Percentiles rank a stretch among this genome's conserved stretches.
Conservation (phyloP, 2,329 filamentous ascomycete genomes). For the Arthrocladium fulminans region DNA sequence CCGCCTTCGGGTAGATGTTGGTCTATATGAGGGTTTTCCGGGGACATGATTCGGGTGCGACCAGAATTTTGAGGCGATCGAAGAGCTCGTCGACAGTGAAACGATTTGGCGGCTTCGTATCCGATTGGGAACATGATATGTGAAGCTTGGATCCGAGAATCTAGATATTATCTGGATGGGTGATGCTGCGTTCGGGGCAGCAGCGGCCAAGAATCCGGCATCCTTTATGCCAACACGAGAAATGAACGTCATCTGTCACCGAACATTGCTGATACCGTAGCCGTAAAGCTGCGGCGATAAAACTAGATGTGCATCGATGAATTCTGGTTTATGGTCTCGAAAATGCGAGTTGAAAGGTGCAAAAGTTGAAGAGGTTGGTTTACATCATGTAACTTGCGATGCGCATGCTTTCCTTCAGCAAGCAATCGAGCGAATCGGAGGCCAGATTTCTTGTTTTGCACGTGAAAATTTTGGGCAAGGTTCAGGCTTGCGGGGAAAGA, state of each 20-base stretch:
- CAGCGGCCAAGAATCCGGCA: conserved; percentile 2
- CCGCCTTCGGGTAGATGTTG: background rate
- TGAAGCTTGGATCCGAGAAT: conserved; percentile 14
- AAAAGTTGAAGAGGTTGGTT: background rate
- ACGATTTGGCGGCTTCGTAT: conserved; percentile 12
- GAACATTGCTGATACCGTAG: background rate
- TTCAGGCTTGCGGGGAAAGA: background rate
- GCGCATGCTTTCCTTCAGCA: background rate
- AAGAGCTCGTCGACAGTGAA: background rate
- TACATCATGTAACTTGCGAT: background rate
- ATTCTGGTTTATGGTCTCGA: background rate
- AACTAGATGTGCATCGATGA: background rate
- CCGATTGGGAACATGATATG: conserved; percentile 21
- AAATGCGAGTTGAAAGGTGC: background rate
- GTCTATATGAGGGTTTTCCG: background rate
- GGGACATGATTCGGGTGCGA: background rate
- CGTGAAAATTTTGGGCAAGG: background rate
- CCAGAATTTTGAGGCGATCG: background rate
- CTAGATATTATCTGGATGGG: background rate
- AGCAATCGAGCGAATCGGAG: too few species aligned
- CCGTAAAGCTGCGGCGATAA: background rate
- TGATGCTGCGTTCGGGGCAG: background rate
- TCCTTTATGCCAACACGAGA: conserved; percentile 4
- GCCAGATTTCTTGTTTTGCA: background rate
- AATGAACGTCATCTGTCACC: background rate